phyloP scores from a whole-genome alignment of 305 asterid genomes.

The Coffea humblotiana region DNA sequence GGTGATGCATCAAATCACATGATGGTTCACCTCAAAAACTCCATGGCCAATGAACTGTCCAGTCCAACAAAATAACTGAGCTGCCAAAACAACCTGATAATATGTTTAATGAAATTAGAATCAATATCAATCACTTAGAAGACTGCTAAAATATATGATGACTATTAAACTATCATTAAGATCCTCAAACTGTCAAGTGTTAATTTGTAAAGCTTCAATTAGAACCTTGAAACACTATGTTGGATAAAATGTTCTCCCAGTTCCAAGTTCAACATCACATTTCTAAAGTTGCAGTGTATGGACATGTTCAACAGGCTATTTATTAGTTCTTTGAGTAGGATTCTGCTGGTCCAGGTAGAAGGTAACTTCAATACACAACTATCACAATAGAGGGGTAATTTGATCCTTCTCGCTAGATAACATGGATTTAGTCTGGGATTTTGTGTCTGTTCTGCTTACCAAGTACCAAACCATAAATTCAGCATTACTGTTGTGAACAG shows the following conservation, averaged over 20 bases:
- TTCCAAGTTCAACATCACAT: background rate
- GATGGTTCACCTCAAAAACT: slow-evolving; percentile 69
- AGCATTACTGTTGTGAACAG: background rate
- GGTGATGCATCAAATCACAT: background rate
- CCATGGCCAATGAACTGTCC: slow-evolving; percentile 97
- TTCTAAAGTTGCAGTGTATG: background rate
- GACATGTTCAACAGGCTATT: background rate
- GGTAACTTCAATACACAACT: too few relatives aligned
- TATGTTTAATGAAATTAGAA: slow-evolving; percentile 10
- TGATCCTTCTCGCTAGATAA: background rate
- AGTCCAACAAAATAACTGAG: slow-evolving; percentile 91
- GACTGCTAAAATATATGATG: background rate
- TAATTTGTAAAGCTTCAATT: background rate
- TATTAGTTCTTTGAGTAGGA: background rate
- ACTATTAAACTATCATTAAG: background rate
- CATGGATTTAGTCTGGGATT: background rate
- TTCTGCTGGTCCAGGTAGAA: background rate
- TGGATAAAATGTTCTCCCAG: background rate
- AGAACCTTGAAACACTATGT: background rate
- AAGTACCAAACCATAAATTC: background rate
- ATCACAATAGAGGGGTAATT: background rate
- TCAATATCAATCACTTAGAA: slow-evolving; percentile 3
- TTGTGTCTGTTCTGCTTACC: background rate
- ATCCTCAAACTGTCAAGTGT: background rate
- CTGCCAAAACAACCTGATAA: slow-evolving; percentile 71